Conservation (phyloP, 2,329 filamentous ascomycete species). For the Fusarium verrucosum region DNA sequence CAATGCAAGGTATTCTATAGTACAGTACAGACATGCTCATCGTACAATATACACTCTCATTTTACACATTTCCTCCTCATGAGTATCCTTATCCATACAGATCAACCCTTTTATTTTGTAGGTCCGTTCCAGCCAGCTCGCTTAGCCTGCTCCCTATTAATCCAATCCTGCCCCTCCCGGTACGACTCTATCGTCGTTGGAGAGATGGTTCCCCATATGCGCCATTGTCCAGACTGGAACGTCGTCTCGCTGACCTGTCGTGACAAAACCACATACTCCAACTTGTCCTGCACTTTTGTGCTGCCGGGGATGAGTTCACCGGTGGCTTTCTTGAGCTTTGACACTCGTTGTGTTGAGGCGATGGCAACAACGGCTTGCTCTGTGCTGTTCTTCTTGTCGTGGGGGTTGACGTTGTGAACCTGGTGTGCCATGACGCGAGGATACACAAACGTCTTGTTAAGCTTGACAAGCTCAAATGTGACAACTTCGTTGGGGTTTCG, state of each 20-base stretch:
- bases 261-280: constrained; percentile 73
- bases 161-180: constrained; percentile 49
- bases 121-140: constrained; percentile 47
- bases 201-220: constrained; percentile 70
- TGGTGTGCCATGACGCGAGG: constrained; percentile 66
- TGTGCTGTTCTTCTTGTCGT: constrained; percentile 50
- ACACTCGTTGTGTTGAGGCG: constrained; percentile 63
- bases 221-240: constrained; percentile 64
- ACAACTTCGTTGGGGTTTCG: constrained; percentile 58
- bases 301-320: constrained; percentile 56
- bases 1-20: constrained; percentile 42
- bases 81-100: neutral
- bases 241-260: constrained; percentile 56
- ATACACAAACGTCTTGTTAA: constrained; percentile 54
- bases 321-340: constrained; percentile 51
- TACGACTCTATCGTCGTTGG: constrained; percentile 60
- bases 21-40: constrained; percentile 44
- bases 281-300: constrained; percentile 62
- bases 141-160: constrained; percentile 48
- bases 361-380: constrained; percentile 70
- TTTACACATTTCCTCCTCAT: constrained; percentile 33
- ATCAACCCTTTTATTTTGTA: constrained; percentile 15
- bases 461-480: constrained; percentile 64
- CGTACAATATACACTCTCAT: constrained; percentile 42
- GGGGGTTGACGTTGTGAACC: constrained; percentile 57